Conservation (phyloP, 2,329 filamentous ascomycete genomes). For the Neophaeococcomyces mojaviensis region DNA sequence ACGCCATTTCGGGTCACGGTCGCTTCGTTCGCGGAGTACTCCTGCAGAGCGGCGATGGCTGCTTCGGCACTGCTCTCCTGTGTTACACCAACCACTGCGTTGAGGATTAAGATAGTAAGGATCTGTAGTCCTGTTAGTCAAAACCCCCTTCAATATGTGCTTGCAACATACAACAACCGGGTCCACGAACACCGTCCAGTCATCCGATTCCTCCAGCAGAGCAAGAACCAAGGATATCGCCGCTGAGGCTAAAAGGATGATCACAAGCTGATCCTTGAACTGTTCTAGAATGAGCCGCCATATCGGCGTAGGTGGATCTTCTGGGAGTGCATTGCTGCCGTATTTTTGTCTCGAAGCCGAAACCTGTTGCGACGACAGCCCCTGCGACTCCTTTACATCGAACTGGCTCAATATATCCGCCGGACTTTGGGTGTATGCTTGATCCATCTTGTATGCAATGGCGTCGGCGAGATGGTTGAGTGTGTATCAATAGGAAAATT, state of each 20-base stretch:
- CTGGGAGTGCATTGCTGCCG: slow-evolving; percentile 59
- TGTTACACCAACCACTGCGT: slow-evolving; percentile 93
- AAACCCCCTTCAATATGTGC: background rate
- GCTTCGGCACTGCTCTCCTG: slow-evolving; percentile 99
- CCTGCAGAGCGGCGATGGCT: slow-evolving; percentile 92
- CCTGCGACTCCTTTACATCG: slow-evolving; percentile 42
- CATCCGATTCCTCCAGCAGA: slow-evolving; percentile 84
- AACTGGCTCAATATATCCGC: slow-evolving; percentile 47
- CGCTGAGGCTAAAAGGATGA: slow-evolving; percentile 88
- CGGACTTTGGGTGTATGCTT: slow-evolving; percentile 44
- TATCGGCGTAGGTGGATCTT: slow-evolving; percentile 90
- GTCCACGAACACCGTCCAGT: slow-evolving; percentile 96
- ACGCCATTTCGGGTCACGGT: slow-evolving; percentile 84
- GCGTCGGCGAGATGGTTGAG: background rate
- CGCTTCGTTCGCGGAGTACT: slow-evolving; percentile 97
- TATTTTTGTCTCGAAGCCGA: slow-evolving; percentile 39
- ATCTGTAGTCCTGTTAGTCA: slow-evolving; percentile 51
- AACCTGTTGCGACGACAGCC: slow-evolving; percentile 45
- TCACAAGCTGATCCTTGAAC: slow-evolving; percentile 96
- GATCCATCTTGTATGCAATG: slow-evolving; percentile 39
- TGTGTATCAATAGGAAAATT: background rate
- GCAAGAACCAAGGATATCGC: slow-evolving; percentile 89
- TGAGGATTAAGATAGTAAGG: slow-evolving; percentile 90
- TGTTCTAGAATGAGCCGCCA: slow-evolving; percentile 97
- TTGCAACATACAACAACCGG: slow-evolving; percentile 70